These are phyloP conservation scores for Penicillium decumbens DNA, from an alignment of 2,329 filamentous ascomycete genomes.

Conservation along the genomic window DNA sequence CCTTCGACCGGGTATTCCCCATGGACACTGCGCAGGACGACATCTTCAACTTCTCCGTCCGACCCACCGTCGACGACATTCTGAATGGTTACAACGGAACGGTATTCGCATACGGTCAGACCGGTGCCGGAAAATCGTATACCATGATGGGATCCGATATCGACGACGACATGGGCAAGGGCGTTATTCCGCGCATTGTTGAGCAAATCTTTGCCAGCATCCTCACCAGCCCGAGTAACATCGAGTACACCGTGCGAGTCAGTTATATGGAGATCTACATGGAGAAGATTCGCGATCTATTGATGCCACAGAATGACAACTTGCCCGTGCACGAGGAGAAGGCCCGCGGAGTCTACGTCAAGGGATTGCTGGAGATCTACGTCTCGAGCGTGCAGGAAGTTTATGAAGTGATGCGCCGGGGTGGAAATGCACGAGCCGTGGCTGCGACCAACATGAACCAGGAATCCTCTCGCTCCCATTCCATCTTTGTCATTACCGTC, in stretches of 20 bases:
- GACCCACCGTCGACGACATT: slow-evolving; percentile 93
- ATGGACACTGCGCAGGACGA: slow-evolving; percentile 87
- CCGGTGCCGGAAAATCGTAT: slow-evolving; percentile 96
- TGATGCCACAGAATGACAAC: slow-evolving; percentile 92
- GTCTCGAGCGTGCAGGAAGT: slow-evolving; percentile 94
- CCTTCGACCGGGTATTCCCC: slow-evolving; percentile 95
- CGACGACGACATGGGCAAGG: slow-evolving; percentile 78
- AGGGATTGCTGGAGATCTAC: slow-evolving; percentile 89
- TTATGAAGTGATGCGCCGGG: slow-evolving; percentile 92
- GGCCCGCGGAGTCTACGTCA: slow-evolving; percentile 92
- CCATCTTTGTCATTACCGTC: slow-evolving; percentile 94
- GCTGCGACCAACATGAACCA: slow-evolving; percentile 99
- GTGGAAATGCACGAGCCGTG: slow-evolving; percentile 83
- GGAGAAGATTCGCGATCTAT: slow-evolving; percentile 92
- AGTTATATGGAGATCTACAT: slow-evolving; percentile 99
- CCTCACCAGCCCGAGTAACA: slow-evolving; percentile 81
- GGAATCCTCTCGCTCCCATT: slow-evolving; percentile 95
- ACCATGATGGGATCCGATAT: slow-evolving; percentile 98
- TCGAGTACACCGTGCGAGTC: slow-evolving; percentile 97
- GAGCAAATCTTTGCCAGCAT: slow-evolving; percentile 98
- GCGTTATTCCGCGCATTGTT: slow-evolving; percentile 94
- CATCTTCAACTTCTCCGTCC: slow-evolving; percentile 97
- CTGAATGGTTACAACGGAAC: slow-evolving; percentile 99
- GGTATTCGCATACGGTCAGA: slow-evolving; percentile 97
- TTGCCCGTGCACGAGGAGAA: slow-evolving; percentile 97